Percentiles rank a stretch among this genome's conserved stretches.
Evolutionary conservation across 805 yeast species (phyloP).

Genomic region (Ogataea methanolica): DNA sequence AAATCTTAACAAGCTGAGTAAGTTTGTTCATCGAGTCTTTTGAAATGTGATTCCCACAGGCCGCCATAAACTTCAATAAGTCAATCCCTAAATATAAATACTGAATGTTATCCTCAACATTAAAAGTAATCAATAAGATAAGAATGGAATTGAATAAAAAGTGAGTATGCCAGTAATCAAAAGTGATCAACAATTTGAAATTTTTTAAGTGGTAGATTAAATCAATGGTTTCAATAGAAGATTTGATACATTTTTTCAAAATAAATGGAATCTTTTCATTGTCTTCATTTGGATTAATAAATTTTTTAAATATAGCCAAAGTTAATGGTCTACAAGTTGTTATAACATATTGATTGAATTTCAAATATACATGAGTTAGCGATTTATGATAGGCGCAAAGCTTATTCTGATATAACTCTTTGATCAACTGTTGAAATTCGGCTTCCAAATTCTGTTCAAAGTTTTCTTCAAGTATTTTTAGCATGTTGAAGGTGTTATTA

Average conservation of each 20-base stretch:
- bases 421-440: slow-evolving; percentile 18
- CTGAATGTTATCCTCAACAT: slow-evolving; percentile 7
- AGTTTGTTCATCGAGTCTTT: slow-evolving; percentile 23
- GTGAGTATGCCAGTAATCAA: slow-evolving; percentile 38
- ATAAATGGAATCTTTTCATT: slow-evolving; percentile 23
- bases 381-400: slow-evolving; percentile 15
- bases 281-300: slow-evolving; percentile 13
- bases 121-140: slow-evolving; percentile 23
- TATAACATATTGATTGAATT: slow-evolving; percentile 33
- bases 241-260: slow-evolving; percentile 26
- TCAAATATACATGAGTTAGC: slow-evolving; percentile 30
- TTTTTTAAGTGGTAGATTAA: slow-evolving; percentile 25
- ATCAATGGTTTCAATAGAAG: slow-evolving; percentile 30
- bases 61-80: slow-evolving; percentile 25
- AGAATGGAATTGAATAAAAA: slow-evolving; percentile 33
- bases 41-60: slow-evolving; percentile 25
- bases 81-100: slow-evolving; percentile 19
- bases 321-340: slow-evolving; percentile 34
- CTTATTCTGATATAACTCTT: slow-evolving; percentile 15
- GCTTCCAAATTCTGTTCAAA: slow-evolving; percentile 16
- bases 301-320: slow-evolving; percentile 31
- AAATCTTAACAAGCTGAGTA: slow-evolving; percentile 17
- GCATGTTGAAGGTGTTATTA: slow-evolving; percentile 15
- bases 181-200: slow-evolving; percentile 29
- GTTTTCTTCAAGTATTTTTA: slow-evolving; percentile 20